phyloP scores from a whole-genome alignment of 495 filamentous ascomycete genomes.

The Venustampulla echinocandica region DNA sequence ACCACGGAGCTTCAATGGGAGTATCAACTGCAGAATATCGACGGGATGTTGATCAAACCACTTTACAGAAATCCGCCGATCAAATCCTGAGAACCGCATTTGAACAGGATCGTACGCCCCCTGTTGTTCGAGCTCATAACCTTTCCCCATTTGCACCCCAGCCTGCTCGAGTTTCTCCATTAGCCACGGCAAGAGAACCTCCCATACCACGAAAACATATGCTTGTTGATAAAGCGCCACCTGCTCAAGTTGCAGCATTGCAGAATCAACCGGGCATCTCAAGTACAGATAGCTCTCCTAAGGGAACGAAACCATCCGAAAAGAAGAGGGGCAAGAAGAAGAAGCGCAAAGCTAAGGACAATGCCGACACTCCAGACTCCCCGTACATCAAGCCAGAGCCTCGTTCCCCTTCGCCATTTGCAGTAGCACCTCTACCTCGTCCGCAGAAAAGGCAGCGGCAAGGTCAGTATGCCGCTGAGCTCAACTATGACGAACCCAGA shows the following conservation, averaged over 20 bases:
- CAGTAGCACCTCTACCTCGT: slow-evolving; percentile 40
- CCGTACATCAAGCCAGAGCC: slow-evolving; percentile 83
- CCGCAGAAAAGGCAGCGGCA: slow-evolving; percentile 46
- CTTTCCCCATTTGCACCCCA: slow-evolving; percentile 71
- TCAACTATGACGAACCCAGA: slow-evolving; percentile 34
- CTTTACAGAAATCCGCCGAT: neutral
- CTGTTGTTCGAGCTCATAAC: slow-evolving; percentile 28
- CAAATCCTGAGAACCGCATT: slow-evolving; percentile 11
- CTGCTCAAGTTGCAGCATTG: slow-evolving; percentile 42
- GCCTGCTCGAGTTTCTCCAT: slow-evolving; percentile 70
- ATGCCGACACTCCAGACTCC: slow-evolving; percentile 32
- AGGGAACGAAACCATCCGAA: slow-evolving; percentile 21
- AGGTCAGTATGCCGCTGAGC: slow-evolving; percentile 33
- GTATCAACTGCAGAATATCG: neutral
- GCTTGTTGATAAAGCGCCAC: slow-evolving; percentile 23
- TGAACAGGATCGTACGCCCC: slow-evolving; percentile 7
- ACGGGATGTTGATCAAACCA: neutral
- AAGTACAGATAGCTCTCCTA: slow-evolving; percentile 43
- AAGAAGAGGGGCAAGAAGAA: slow-evolving; percentile 34
- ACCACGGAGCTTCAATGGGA: slow-evolving; percentile 1
- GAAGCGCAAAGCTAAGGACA: slow-evolving; percentile 40
- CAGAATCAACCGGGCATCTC: slow-evolving; percentile 29
- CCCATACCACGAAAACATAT: slow-evolving; percentile 31
- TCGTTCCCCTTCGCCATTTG: slow-evolving; percentile 67
- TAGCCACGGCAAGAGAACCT: slow-evolving; percentile 55